Evolutionary conservation across 768 basidiomycete genomes (phyloP).

Genomic region (Lactifluus volemus): DNA sequence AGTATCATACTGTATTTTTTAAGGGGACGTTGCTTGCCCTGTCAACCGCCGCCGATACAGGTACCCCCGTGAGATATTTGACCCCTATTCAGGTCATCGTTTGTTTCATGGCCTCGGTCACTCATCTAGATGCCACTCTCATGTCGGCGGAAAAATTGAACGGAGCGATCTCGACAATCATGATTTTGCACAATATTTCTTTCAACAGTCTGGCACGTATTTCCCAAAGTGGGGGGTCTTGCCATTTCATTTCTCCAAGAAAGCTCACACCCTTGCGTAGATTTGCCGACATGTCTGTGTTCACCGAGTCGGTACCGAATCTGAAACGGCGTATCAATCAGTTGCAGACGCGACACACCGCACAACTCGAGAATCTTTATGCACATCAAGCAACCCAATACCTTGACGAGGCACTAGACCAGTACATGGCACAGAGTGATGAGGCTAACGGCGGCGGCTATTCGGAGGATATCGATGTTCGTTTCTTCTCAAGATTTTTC

Average conservation of each 20-base stretch:
- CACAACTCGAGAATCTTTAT: slow-evolving; percentile 27
- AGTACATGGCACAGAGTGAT: slow-evolving; percentile 16
- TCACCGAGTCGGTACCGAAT: slow-evolving; percentile 23
- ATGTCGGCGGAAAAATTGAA: slow-evolving; percentile 1
- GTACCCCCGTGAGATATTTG: not conserved
- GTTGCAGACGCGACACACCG: slow-evolving; percentile 26
- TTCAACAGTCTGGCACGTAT: slow-evolving; percentile 15
- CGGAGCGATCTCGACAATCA: slow-evolving; percentile 10
- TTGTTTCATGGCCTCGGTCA: not conserved
- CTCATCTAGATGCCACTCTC: not conserved
- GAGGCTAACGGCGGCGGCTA: slow-evolving; percentile 3
- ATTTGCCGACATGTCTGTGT: slow-evolving; percentile 8
- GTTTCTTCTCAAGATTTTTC: not conserved
- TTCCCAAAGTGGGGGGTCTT: slow-evolving; percentile 20
- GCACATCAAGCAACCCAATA: slow-evolving; percentile 27
- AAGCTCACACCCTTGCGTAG: not conserved
- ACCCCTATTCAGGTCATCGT: not conserved
- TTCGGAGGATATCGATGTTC: slow-evolving; percentile 2
- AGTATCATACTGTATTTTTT: too few species aligned
- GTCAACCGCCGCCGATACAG: not conserved
- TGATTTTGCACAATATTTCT: slow-evolving; percentile 17
- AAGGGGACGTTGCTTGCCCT: too few species aligned
- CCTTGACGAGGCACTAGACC: slow-evolving; percentile 28
- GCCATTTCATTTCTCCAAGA: not conserved
- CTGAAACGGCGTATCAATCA: slow-evolving; percentile 25